A percentile compares a stretch with the other conserved stretches of the same genome.
These are phyloP conservation scores for Collybia sordida DNA, from an alignment of 768 basidiomycete genomes.

Conservation along the genomic window DNA sequence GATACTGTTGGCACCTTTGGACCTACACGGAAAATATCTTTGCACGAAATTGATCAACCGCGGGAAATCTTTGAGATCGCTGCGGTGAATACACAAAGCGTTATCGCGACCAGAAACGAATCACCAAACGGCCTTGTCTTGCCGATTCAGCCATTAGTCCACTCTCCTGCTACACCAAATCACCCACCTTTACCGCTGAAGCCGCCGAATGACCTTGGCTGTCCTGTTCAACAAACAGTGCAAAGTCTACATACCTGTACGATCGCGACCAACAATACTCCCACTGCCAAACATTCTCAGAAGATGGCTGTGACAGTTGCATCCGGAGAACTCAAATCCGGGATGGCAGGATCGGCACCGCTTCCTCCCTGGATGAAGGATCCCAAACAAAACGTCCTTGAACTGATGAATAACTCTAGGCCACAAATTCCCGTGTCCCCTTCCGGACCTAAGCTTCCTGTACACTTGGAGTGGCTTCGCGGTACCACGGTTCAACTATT, in stretches of 20 bases:
- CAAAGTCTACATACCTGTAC: too few species aligned
- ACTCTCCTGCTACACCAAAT: too few species aligned
- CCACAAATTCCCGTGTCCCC: not conserved
- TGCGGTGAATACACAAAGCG: too few species aligned
- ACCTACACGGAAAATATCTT: conserved; percentile 5
- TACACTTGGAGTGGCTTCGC: conserved; percentile 51
- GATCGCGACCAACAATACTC: too few species aligned
- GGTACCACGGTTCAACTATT: conserved; percentile 57
- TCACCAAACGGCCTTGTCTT: too few species aligned
- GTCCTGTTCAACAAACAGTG: too few species aligned
- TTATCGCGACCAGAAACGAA: too few species aligned
- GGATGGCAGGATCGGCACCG: conserved; percentile 10
- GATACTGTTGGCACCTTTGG: conserved; percentile 27
- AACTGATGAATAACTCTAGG: not conserved
- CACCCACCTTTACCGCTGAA: too few species aligned
- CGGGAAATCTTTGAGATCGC: too few species aligned
- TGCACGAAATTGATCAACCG: too few species aligned
- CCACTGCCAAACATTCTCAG: not conserved
- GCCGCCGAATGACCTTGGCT: too few species aligned
- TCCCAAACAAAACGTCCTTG: not conserved
- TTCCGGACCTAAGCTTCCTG: conserved; percentile 5
- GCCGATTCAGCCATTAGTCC: too few species aligned
- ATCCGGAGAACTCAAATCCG: conserved; percentile 9
- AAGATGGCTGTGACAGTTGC: conserved; percentile 9
- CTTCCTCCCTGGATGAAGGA: conserved; percentile 1